Evolutionary conservation across 371 early-diverging fungal species (phyloP).

Genomic region (Mucor circinelloides): DNA sequence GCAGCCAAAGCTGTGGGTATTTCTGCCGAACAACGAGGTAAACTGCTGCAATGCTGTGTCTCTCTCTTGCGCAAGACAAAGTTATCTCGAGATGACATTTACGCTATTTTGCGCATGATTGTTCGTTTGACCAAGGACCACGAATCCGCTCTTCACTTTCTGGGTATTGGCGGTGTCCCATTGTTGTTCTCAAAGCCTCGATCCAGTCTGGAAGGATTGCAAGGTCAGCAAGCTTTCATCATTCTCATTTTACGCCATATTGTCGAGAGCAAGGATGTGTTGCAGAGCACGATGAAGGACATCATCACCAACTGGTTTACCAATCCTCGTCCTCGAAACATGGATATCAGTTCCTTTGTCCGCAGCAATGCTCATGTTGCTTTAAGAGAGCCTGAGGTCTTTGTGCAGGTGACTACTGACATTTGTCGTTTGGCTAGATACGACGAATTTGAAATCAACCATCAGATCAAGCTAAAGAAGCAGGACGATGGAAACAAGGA

Average conservation of each 20-base stretch:
- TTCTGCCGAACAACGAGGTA: constrained; percentile 35
- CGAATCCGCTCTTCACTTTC: constrained; percentile 66
- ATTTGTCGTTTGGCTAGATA: constrained; percentile 68
- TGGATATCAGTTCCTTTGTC: constrained; percentile 75
- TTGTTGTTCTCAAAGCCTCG: constrained; percentile 58
- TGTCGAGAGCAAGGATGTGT: constrained; percentile 71
- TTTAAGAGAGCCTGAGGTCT: constrained; percentile 73
- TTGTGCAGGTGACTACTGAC: constrained; percentile 67
- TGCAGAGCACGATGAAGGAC: constrained; percentile 74
- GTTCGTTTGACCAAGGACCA: constrained; percentile 81
- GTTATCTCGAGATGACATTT: constrained; percentile 54
- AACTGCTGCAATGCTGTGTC: constrained; percentile 47
- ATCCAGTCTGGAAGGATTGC: constrained; percentile 57
- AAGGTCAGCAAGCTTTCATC: constrained; percentile 74
- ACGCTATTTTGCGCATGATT: constrained; percentile 77
- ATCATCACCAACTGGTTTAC: constrained; percentile 78
- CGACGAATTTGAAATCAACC: constrained; percentile 56
- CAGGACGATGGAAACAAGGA: constrained; percentile 4
- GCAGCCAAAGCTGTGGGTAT: background rate
- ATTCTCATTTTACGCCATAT: constrained; percentile 88
- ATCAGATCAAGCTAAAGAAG: constrained; percentile 52
- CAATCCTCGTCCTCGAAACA: constrained; percentile 67
- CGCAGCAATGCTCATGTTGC: constrained; percentile 75
- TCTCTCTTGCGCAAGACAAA: constrained; percentile 48
- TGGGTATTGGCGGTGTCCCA: constrained; percentile 67